phyloP scores from a whole-genome alignment of 305 asterid species.

The Fraxinus nigra region DNA sequence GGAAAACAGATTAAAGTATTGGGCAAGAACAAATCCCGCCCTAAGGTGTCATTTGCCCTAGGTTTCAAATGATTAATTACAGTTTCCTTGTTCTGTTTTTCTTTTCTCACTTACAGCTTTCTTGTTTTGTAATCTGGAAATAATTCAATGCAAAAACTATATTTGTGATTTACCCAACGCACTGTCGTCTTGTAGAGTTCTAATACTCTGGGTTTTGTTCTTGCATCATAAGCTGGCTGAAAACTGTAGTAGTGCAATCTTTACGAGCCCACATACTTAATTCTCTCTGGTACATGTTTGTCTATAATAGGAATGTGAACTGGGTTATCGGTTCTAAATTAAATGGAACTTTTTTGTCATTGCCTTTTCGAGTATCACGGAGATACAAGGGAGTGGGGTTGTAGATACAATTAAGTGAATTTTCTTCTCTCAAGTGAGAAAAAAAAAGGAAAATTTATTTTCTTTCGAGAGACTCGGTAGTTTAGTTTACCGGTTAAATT shows the following conservation, averaged over 20 bases:
- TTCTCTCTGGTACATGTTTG: not conserved
- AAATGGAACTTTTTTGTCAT: not conserved
- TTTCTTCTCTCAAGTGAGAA: not conserved
- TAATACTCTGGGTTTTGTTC: not conserved
- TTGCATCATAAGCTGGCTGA: not conserved
- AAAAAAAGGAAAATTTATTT: too few species aligned
- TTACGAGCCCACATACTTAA: not conserved
- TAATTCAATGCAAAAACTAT: not conserved
- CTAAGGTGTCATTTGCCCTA: slow-evolving; percentile 78
- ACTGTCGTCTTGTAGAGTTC: not conserved
- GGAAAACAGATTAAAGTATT: slow-evolving; percentile 78
- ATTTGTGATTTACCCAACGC: not conserved
- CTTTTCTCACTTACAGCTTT: not conserved
- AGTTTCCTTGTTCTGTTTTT: not conserved
- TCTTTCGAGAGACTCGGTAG: not conserved
- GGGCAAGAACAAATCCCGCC: slow-evolving; percentile 95
- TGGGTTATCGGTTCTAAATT: not conserved
- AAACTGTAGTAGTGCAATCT: not conserved
- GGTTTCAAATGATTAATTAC: slow-evolving; percentile 55
- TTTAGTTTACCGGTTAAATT: too few species aligned
- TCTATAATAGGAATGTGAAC: not conserved
- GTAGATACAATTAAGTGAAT: not conserved
- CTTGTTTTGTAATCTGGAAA: slow-evolving; percentile 11
- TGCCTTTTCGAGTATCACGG: not conserved
- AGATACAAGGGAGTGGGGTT: not conserved